Base-by-base conservation (phyloP, 129 eudicot species). In the Helichrysum umbraculigerum region DNA sequence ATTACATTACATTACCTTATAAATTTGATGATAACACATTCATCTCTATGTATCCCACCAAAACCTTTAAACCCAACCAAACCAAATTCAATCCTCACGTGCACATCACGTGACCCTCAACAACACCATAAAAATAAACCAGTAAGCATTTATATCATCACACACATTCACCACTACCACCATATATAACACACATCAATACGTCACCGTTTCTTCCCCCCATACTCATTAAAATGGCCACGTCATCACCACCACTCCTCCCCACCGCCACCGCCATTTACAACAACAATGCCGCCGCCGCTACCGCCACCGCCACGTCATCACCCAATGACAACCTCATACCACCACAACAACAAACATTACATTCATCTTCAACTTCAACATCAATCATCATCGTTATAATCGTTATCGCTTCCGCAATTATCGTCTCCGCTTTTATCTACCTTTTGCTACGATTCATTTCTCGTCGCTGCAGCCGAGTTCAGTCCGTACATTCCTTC, bases 381-480 rank as follows among this genome's bases (percentile, higher is more conserved):
- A 73, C 83, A 7, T 86, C 97, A 0, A 52, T 84, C 0, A 63
- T 88, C 50, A 85, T 85, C 8, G 90, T 84, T 5, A 74, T 86
- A 16, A 84, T 87, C 9, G 72, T 92, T 15, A 76, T 89, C 19
- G 83, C 98, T 35, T 87, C 96, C 68, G 87, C 96, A 16, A 75
- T 92, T 59, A 82, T 89, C 77, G 60, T 84, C 76, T 87, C 93
- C 78, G 89, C 96, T 64, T 84, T 86, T 11, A 83, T 92, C 12
- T 92, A 89, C 78, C 89, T 92, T 39, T 77, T 92, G 81, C 83
- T 89, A 61, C 96, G 96, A 16, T 78, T 70, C 78, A 33, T 87
- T 74, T 80, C 92, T 47, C 88, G 87, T 75, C 87, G 90, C 15
- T 82, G 71, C 87, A 83, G 74, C 85, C 84, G 87, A 74, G 67